Base-by-base conservation (phyloP, 352 stramenopile species). In the Globisporangium canariense region DNA sequence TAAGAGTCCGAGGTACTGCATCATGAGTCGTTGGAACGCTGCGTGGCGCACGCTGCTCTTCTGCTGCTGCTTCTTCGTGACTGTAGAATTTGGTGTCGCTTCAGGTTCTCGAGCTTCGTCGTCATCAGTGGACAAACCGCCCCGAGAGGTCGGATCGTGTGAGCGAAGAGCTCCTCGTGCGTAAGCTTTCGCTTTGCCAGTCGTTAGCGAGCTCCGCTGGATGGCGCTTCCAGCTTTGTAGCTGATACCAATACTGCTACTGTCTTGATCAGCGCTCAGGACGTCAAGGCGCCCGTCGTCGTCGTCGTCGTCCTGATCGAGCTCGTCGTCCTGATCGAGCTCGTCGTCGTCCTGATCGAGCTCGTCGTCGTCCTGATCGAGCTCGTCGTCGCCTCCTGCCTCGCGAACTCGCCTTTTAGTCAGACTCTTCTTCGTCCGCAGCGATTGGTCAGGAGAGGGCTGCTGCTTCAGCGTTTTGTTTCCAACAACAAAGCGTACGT, bases 11-110 rank as follows among this genome's bases (percentile, higher is more conserved):
- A 69, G 51, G 13, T 69, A 65, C 43, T 69, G 64, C 58, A 64
- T 64, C 58, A 69, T 65, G 38, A 69, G 57, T 4, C 58, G 64
- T 49, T 69, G 64, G 30, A 69, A 60, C 43, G 49, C 34, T 8
- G 47, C 56, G 22, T 59, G 62, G 14, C 45, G 61, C 22, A 41
- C 53, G 14, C 20, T 28, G 1, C 9, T 46, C 45, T 57, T 61
- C 41, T 43, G 49, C 43, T 60, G 36, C 11, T 34, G 5, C 32
- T 46, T 28, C 30, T 28, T 57, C 9, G 3, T 3, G 2, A 10
- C n/a, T 5, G 30, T 18, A 43, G 14, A 22, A 38, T 1, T 14
- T 13, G 10, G 16, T 13, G 18, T 20, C 4, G n/a, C n/a, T 18
- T 67, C 53, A 7, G 45, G 32, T n/a, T 32, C 41, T 10, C 60